Conservation (phyloP, 2,329 filamentous ascomycete genomes). For the Truncatella angustata region DNA sequence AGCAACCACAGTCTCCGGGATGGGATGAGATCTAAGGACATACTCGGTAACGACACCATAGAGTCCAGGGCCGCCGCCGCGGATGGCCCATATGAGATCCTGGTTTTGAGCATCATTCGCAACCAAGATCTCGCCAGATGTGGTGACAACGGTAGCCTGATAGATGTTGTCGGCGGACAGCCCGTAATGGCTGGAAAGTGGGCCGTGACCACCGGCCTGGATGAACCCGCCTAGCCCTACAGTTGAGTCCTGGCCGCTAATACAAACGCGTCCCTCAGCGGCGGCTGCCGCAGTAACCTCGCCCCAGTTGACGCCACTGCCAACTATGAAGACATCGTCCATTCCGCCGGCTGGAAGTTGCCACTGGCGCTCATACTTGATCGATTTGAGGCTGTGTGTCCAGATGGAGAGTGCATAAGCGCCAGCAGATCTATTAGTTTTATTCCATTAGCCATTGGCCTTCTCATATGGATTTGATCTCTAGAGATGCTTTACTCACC, state of each 20-base stretch:
- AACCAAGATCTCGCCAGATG: slow-evolving; percentile 16
- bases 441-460: no score
- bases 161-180: slow-evolving; percentile 55
- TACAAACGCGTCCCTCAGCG: background rate
- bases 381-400: slow-evolving; percentile 44
- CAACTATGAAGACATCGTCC: slow-evolving; percentile 28
- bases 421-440: slow-evolving; percentile 49
- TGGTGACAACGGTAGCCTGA: slow-evolving; percentile 14
- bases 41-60: slow-evolving; percentile 16
- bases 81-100: slow-evolving; percentile 15
- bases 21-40: slow-evolving; percentile 12
- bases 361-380: slow-evolving; percentile 16
- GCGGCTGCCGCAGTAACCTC: slow-evolving; percentile 8
- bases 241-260: slow-evolving; percentile 9
- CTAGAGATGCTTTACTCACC: no score
- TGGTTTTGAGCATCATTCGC: slow-evolving; percentile 14
- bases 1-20: slow-evolving; percentile 1
- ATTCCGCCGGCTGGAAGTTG: slow-evolving; percentile 24
- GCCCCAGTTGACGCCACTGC: slow-evolving; percentile 9
- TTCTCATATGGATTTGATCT: no score
- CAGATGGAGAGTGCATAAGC: slow-evolving; percentile 45
- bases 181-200: slow-evolving; percentile 49
- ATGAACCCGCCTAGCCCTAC: slow-evolving; percentile 14
- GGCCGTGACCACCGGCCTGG: slow-evolving; percentile 54
- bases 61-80: slow-evolving; percentile 14